Percentiles rank a stretch among this genome's conserved stretches.
Conservation (phyloP, 306 rosid genomes). For the Inga laurina region DNA sequence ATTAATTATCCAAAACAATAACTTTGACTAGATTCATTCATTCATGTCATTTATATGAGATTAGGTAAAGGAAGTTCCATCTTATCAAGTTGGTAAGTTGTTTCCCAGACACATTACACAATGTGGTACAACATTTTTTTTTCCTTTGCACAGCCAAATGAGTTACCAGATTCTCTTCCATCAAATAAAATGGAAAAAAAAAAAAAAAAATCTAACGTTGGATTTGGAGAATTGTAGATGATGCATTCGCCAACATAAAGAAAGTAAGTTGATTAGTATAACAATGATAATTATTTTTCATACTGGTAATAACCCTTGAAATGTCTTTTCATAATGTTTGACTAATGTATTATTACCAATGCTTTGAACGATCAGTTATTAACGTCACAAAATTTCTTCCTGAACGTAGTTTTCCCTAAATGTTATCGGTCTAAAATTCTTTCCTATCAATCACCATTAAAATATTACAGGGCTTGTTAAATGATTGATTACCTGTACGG, state of each 20-base stretch:
- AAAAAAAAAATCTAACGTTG: neutral
- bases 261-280: neutral
- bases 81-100: constrained; percentile 26
- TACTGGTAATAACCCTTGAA: neutral
- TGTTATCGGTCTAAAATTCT: neutral
- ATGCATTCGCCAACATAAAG: neutral
- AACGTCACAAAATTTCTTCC: neutral
- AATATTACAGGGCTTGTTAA: neutral
- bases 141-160: neutral
- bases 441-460: neutral
- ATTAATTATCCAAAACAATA: constrained; percentile 7
- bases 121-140: neutral
- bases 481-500: neutral
- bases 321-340: neutral
- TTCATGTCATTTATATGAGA: neutral
- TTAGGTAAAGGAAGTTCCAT: constrained; percentile 29
- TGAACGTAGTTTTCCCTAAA: neutral
- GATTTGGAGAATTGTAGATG: neutral
- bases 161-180: neutral
- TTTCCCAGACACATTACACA: neutral
- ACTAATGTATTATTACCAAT: neutral
- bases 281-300: neutral
- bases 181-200: neutral
- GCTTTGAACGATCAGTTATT: neutral
- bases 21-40: constrained; percentile 40